Percentiles rank a stretch among this genome's conserved stretches.
Conservation (phyloP, 768 basidiomycete genomes). For the Mrakia gelida region DNA sequence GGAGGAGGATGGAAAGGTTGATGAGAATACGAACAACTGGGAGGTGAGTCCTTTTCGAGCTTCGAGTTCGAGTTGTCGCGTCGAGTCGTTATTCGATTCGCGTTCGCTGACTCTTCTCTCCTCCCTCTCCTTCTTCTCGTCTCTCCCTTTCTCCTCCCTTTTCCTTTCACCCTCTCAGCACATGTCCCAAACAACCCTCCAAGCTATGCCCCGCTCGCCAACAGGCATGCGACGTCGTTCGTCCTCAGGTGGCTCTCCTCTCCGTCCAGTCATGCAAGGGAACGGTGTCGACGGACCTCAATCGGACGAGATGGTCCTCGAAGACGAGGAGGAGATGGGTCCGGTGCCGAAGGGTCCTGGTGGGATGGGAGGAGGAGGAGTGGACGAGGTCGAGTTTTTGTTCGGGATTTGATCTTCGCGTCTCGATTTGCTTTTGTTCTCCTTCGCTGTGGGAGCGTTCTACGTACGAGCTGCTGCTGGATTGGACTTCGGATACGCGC, state of each 20-base stretch:
- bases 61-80: neutral
- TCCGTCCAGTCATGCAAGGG: slow-evolving; percentile 74
- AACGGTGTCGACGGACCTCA: slow-evolving; percentile 56
- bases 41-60: slow-evolving; percentile 58
- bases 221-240: slow-evolving; percentile 62
- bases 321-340: slow-evolving; percentile 65
- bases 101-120: neutral
- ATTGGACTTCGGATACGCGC: no score
- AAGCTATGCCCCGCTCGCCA: slow-evolving; percentile 85
- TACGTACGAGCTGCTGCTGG: no score
- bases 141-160: neutral
- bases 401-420: slow-evolving; percentile 18
- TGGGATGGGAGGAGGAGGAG: slow-evolving; percentile 40
- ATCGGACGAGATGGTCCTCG: slow-evolving; percentile 60
- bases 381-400: slow-evolving; percentile 44
- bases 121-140: neutral
- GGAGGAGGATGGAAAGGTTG: slow-evolving; percentile 45
- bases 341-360: slow-evolving; percentile 49
- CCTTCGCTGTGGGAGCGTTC: no score
- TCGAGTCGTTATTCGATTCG: neutral
- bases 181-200: slow-evolving; percentile 94
- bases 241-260: slow-evolving; percentile 67
- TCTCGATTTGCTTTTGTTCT: no score
- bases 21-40: slow-evolving; percentile 91
- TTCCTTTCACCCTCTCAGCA: slow-evolving; percentile 54